Conservation (phyloP, 495 filamentous ascomycete genomes). For the Podospora didyma region DNA sequence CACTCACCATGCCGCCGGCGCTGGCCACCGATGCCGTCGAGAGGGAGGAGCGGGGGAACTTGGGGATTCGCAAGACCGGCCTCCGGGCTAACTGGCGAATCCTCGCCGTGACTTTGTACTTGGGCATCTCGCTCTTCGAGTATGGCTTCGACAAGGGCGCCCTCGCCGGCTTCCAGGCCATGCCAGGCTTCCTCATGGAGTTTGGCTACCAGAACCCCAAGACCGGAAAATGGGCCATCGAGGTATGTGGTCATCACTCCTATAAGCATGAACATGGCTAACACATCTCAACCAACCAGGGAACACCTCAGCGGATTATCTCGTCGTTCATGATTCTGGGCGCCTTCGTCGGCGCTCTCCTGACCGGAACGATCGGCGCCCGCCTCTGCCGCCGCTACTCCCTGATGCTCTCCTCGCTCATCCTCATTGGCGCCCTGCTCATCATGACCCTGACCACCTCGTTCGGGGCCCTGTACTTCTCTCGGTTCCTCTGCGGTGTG, state of each 20-base stretch:
- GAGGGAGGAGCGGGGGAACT: background rate
- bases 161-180: conserved; percentile 36
- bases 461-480: conserved; percentile 44
- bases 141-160: conserved; percentile 37
- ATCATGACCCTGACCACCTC: conserved; percentile 47
- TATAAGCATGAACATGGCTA: too few species aligned
- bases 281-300: too few species aligned
- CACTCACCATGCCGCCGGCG: too few species aligned
- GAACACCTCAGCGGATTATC: conserved; percentile 47
- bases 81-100: background rate
- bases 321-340: conserved; percentile 51
- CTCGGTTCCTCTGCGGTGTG: conserved; percentile 45
- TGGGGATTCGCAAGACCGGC: background rate
- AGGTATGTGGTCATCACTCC: too few species aligned
- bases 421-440: conserved; percentile 39
- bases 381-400: conserved; percentile 36
- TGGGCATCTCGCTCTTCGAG: conserved; percentile 18
- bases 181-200: conserved; percentile 35
- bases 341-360: conserved; percentile 45
- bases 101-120: background rate
- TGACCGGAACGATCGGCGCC: conserved; percentile 43
- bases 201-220: too few species aligned
- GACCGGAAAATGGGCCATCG: too few species aligned
- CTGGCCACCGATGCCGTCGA: too few species aligned
- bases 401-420: conserved; percentile 37